phyloP scores from a whole-genome alignment of 768 basidiomycete genomes.

The Pisolithus microcarpus region DNA sequence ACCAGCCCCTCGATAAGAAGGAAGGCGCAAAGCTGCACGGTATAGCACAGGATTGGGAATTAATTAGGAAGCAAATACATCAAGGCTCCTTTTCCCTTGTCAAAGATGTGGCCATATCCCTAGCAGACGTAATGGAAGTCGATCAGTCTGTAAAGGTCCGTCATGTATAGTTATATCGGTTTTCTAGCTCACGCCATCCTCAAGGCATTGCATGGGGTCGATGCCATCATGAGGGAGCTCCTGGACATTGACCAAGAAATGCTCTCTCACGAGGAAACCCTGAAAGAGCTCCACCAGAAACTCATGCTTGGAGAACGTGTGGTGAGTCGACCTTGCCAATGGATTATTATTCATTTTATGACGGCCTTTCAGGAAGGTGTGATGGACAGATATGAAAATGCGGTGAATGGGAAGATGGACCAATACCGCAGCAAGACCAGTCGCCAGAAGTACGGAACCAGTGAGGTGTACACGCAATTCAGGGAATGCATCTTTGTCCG shows the following conservation, averaged over 20 bases:
- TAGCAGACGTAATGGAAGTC: constrained; percentile 57
- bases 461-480: constrained; percentile 53
- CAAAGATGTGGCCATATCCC: constrained; percentile 44
- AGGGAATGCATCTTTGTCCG: constrained; percentile 62
- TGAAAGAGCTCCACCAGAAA: constrained; percentile 51
- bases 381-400: constrained; percentile 42
- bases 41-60: constrained; percentile 56
- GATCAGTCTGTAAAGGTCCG: constrained; percentile 47
- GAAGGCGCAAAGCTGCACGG: constrained; percentile 50
- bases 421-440: constrained; percentile 55
- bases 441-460: constrained; percentile 72
- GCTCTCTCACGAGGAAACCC: constrained; percentile 43
- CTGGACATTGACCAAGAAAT: constrained; percentile 63
- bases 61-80: constrained; percentile 44
- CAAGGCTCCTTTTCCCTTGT: constrained; percentile 38
- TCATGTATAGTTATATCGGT: not conserved
- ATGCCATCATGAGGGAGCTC: constrained; percentile 58
- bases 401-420: constrained; percentile 35
- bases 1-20: constrained; percentile 57
- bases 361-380: constrained; percentile 40
- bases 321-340: constrained; percentile 33
- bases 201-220: constrained; percentile 54
- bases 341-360: not conserved
- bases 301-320: constrained; percentile 52
- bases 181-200: not conserved